Evolutionary conservation across 805 yeast species (phyloP).

Genomic region (Candida pini): DNA sequence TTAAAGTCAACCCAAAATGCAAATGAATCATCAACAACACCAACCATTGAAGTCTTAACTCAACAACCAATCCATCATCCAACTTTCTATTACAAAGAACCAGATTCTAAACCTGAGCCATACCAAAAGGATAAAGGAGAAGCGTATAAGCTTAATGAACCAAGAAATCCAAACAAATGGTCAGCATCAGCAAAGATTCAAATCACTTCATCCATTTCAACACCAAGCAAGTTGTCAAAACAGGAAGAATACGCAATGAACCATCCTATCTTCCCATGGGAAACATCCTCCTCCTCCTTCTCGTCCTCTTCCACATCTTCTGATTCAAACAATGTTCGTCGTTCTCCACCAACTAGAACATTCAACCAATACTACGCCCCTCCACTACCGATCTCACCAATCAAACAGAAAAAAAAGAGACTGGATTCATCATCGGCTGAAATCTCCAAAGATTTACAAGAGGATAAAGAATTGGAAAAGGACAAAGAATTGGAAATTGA

Average conservation of each 20-base stretch:
- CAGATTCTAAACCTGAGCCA: constrained; percentile 21
- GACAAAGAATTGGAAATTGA: too few relatives aligned
- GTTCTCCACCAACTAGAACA: constrained; percentile 1
- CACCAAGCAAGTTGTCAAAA: not conserved
- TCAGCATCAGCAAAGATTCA: not conserved
- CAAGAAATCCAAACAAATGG: constrained; percentile 17
- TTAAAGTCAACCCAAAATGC: not conserved
- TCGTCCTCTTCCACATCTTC: not conserved
- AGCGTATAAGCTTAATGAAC: constrained; percentile 27
- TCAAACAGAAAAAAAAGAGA: not conserved
- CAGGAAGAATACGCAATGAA: constrained; percentile 18
- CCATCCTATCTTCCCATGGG: constrained; percentile 35
- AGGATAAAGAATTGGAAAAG: too few relatives aligned
- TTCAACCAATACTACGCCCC: not conserved
- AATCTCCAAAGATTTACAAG: too few relatives aligned
- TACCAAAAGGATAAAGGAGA: constrained; percentile 25
- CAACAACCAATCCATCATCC: constrained; percentile 7
- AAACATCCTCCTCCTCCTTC: constrained; percentile 4
- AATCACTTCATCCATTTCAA: constrained; percentile 2
- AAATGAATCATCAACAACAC: not conserved
- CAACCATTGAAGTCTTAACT: not conserved
- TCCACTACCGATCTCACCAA: not conserved
- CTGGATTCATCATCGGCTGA: not conserved
- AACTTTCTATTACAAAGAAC: constrained; percentile 15
- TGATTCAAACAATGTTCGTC: too few relatives aligned